These are phyloP conservation scores for Chaetothyriales sp. DNA, from an alignment of 2,329 filamentous ascomycete species.

Conservation along the genomic window DNA sequence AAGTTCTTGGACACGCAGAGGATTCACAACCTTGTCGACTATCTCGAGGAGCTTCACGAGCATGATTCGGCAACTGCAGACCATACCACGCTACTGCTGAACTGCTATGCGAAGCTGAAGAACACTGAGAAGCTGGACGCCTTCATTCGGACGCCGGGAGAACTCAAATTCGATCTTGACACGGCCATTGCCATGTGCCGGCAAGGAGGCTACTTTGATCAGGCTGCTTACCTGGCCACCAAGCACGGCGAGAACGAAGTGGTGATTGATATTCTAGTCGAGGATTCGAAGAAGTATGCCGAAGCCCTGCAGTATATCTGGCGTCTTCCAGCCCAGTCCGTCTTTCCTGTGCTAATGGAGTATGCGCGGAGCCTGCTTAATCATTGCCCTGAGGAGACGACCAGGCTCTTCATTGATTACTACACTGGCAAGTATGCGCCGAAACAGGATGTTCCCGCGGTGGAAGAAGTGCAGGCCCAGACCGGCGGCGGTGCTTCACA, in stretches of 20 bases:
- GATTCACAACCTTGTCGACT: slow-evolving; percentile 94
- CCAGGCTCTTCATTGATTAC: slow-evolving; percentile 82
- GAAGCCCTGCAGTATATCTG: slow-evolving; percentile 88
- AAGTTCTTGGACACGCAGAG: slow-evolving; percentile 96
- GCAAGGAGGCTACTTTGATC: slow-evolving; percentile 91
- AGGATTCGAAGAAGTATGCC: slow-evolving; percentile 80
- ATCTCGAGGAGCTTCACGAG: slow-evolving; percentile 90
- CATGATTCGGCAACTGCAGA: slow-evolving; percentile 86
- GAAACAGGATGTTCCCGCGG: slow-evolving; percentile 48
- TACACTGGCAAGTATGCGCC: slow-evolving; percentile 77
- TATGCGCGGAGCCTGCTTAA: slow-evolving; percentile 85
- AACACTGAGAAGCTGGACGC: slow-evolving; percentile 91
- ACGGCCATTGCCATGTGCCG: slow-evolving; percentile 96
- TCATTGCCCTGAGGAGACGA: slow-evolving; percentile 69
- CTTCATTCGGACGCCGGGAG: slow-evolving; percentile 90
- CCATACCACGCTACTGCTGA: slow-evolving; percentile 84
- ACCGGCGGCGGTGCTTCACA: slow-evolving; percentile 65
- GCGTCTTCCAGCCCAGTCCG: slow-evolving; percentile 66
- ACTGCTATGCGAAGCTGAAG: slow-evolving; percentile 96
- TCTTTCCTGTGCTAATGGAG: slow-evolving; percentile 83
- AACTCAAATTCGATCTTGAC: slow-evolving; percentile 91
- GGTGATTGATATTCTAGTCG: slow-evolving; percentile 89
- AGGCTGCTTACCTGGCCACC: slow-evolving; percentile 86
- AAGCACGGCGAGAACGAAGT: slow-evolving; percentile 89
- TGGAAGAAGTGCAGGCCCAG: slow-evolving; percentile 32